Evolutionary conservation across 192 early-diverging fungal genomes (phyloP), one percentile per base, ranked within the genome.

Genomic region (Coemansia asiatica): DNA sequence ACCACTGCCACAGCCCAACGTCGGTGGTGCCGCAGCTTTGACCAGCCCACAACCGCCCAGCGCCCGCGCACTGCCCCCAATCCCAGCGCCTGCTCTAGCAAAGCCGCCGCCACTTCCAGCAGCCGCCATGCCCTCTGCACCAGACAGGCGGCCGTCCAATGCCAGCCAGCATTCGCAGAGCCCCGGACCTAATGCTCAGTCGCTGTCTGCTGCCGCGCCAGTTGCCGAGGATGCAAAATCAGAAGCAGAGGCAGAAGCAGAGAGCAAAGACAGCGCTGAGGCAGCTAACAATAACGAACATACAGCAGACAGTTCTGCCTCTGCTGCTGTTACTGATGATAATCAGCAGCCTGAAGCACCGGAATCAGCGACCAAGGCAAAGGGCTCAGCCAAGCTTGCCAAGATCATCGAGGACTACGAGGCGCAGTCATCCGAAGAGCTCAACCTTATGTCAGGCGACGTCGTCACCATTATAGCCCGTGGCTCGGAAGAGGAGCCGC

Each of bases 391-490:
- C 61, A 69, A 61, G 35, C 69, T 89, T 33, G 90, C 90, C 47
- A 75, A 84, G 53, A 85, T 92, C 8, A 72, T 88, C 38, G 80
- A 88, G 61, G 91, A 92, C 81, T 92, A 91, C 64, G 88, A 87
- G 49, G 86, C 86, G 19, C 69, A 76, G 63, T 85, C 85, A 33
- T 63, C 79, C 8, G 89, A 85, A 28, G 88, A 92, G 69, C 71
- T 92, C 23, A 87, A 87, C 53, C 74, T 92, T 60, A 82, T 86
- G 61, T 71, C 57, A 22, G 85, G 85, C 28, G 88, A 88, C 48
- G 82, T 92, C 25, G 83, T 92, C 44, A 91, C 88, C 8, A 83
- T 92, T 33, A 68, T 91, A 31, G 85, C 85, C 48, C 85, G 86
- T 36, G 71, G 83, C 31, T 72, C 69, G 12, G 79, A 84, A 22